Base-by-base conservation (phyloP, 352 stramenopile genomes). In the Globisporangium polare region DNA sequence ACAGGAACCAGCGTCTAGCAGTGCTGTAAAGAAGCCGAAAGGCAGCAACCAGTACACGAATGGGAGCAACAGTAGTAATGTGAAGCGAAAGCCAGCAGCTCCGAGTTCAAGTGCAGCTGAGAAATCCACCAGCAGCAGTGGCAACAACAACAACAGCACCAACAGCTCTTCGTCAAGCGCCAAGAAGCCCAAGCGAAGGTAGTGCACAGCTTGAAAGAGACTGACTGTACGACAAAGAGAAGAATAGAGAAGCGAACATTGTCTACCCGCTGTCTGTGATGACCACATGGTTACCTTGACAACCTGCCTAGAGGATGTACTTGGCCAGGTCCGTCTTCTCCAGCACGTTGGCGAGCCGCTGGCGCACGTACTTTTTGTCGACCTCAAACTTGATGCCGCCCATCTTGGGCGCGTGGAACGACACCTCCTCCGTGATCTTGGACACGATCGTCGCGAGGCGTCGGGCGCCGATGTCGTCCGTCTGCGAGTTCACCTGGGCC, bases 341-440 rank as follows among this genome's bases (percentile, higher is more conserved):
- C 24, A 98, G 82, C 62, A 98, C 84, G 64, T 98, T 96, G 37
- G 87, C 86, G 33, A 99, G 78, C 49, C 92, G 88, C 63, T 97
- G 82, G 59, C 95, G 72, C 35, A 99, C 96, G 69, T 98, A 95
- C 56, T 75, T 80, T 68, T 97, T 95, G 71, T 97, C 90, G 6
- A 99, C 87, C 22, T 82, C 69, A 39, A 98, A 88, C n/a, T 64
- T 75, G 60, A 89, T 70, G 39, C 80, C 80, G 46, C 76, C 75
- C 80, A 95, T 90, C 67, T 98, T 94, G 5, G 96, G 88, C 7
- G 97, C 94, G 63, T 99, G 86, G 76, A 99, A 99, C 59, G 91
- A 98, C 27, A 99, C 95, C 50, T 98, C 90, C 74, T 99, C 97
- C 58, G 98, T 97, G 60, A 99, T 98, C 60, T 97, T 93, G 74